Evolutionary conservation across 345 rosid genomes (phyloP), one percentile per base, ranked within the genome.

Genomic region (Diplotaxis tenuifolia): DNA sequence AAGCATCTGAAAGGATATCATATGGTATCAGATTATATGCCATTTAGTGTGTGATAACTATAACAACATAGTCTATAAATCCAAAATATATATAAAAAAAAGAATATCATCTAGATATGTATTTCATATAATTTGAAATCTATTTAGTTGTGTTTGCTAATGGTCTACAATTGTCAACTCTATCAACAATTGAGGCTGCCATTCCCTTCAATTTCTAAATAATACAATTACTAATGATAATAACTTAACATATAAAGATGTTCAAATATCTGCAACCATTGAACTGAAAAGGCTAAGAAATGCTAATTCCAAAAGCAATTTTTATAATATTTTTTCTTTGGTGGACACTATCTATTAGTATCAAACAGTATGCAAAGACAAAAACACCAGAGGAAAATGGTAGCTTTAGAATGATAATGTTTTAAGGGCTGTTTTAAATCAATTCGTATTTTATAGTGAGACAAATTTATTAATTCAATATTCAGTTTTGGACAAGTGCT

Each of bases 321-420:
- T 55, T 10, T 55, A 55, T 68, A 68, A 23, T 55, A 54, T 36
- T 68, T 32, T 68, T 38, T 14, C 11, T 11, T 15, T 56, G 25
- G 23, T 7, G 38, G 16, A 18, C 57, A 18, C 5, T 70, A 56
- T 23, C 16, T 23, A 27, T 57, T 23, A 36, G 16, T 57, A 25
- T 38, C 40, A 69, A n/a, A 42, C 27, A 11, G 21, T 27, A 27
- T 40, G 65, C 28, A 42, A 58, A 59, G 32, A 58, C 67, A 29
- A 42, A 71, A 61, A 32, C 67, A 71, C 59, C 15, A 61, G 6
- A 28, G 21, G 57, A 9, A 52, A 70, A 58, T 69, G 55, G 65
- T 36, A 38, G 73, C 65, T 27, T 57, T 58, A 32, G 45, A 58
- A 19, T 42, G 58, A 70, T 70, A 58, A 42, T 22, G 56, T 58